Evolutionary conservation across 2,329 filamentous ascomycete genomes (phyloP).

Genomic region (Colletotrichum orbiculare): DNA sequence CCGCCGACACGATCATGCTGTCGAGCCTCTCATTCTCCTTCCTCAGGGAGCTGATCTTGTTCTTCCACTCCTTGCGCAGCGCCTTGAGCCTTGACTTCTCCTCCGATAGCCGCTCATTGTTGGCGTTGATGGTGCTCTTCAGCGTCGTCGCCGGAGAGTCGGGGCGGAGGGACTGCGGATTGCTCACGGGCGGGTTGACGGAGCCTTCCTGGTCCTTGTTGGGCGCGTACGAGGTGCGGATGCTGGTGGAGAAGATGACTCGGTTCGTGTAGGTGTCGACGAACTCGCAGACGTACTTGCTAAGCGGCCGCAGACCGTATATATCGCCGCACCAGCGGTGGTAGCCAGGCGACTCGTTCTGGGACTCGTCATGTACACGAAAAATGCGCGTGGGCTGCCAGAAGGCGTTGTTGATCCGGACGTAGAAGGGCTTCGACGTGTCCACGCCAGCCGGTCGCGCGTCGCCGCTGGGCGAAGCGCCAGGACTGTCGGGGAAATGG

Average conservation of each 20-base stretch:
- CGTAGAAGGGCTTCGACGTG: conserved; percentile 79
- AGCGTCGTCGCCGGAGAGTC: conserved; percentile 83
- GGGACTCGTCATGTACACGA: conserved; percentile 52
- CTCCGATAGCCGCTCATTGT: conserved; percentile 76
- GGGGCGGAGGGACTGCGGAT: conserved; percentile 73
- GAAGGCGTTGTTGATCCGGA: conserved; percentile 80
- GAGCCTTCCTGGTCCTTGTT: conserved; percentile 52
- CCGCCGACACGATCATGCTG: conserved; percentile 73
- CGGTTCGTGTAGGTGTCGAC: conserved; percentile 73
- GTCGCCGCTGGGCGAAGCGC: conserved; percentile 42
- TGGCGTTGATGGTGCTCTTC: conserved; percentile 78
- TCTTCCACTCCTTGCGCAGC: conserved; percentile 79
- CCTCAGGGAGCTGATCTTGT: conserved; percentile 72
- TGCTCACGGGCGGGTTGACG: conserved; percentile 47
- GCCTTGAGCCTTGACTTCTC: conserved; percentile 76
- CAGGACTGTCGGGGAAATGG: conserved; percentile 63
- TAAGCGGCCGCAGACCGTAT: conserved; percentile 75
- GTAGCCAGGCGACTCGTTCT: conserved; percentile 46
- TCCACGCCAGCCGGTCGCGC: conserved; percentile 66
- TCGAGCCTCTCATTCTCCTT: conserved; percentile 80
- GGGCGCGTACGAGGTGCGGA: conserved; percentile 71
- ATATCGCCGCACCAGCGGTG: conserved; percentile 77
- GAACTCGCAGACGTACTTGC: conserved; percentile 84
- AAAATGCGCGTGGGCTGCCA: conserved; percentile 84
- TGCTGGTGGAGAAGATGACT: conserved; percentile 77